phyloP scores from a whole-genome alignment of 805 yeast species.

The Metschnikowia bowlesiae region DNA sequence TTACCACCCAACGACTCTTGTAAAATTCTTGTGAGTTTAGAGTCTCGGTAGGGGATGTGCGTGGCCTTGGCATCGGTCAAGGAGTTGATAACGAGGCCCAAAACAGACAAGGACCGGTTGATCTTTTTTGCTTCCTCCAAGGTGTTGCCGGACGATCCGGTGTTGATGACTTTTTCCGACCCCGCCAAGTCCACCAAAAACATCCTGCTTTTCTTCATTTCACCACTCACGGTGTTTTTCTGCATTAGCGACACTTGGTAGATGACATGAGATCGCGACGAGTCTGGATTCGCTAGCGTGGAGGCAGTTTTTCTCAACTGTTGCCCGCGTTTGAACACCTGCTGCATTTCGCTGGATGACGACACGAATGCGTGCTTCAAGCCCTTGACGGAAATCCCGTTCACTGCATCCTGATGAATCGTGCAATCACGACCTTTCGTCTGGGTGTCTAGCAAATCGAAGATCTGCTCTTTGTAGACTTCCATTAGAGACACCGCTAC shows the following conservation, averaged over 20 bases:
- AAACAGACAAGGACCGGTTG: constrained; percentile 68
- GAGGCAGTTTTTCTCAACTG: constrained; percentile 51
- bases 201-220: constrained; percentile 57
- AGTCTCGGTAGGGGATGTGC: constrained; percentile 73
- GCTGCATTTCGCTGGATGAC: constrained; percentile 53
- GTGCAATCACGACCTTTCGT: constrained; percentile 31
- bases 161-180: constrained; percentile 71
- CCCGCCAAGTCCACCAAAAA: constrained; percentile 85
- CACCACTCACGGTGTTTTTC: constrained; percentile 49
- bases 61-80: constrained; percentile 64
- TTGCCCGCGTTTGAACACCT: constrained; percentile 56
- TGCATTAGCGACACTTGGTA: constrained; percentile 67
- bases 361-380: constrained; percentile 59
- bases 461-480: constrained; percentile 71
- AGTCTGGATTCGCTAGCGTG: constrained; percentile 67
- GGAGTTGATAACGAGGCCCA: constrained; percentile 78
- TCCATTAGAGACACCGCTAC: constrained; percentile 75
- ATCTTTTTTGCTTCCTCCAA: constrained; percentile 82
- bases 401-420: constrained; percentile 58
- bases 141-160: constrained; percentile 72
- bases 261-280: constrained; percentile 79
- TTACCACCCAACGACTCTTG: constrained; percentile 83
- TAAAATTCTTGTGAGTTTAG: constrained; percentile 70
- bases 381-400: constrained; percentile 71
- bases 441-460: constrained; percentile 55